Conservation (phyloP, 768 basidiomycete species). For the Imleria badia region DNA sequence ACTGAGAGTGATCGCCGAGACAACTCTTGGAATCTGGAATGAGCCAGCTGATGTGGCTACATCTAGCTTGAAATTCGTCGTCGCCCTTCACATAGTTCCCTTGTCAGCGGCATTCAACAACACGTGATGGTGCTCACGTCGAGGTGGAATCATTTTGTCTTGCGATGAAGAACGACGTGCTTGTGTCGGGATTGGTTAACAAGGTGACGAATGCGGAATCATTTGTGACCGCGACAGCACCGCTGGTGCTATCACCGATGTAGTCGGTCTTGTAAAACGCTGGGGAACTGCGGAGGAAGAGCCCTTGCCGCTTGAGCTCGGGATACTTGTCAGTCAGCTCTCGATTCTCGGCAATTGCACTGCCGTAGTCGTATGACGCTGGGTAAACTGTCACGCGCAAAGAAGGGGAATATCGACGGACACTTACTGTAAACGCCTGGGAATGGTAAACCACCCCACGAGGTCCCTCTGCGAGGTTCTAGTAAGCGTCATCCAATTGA, state of each 20-base stretch:
- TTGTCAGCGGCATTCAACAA: neutral
- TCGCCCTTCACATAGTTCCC: slow-evolving; percentile 9
- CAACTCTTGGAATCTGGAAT: slow-evolving; percentile 57
- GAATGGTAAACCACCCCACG: slow-evolving; percentile 81
- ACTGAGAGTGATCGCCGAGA: slow-evolving; percentile 52
- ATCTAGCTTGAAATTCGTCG: slow-evolving; percentile 57
- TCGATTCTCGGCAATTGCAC: slow-evolving; percentile 66
- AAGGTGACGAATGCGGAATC: slow-evolving; percentile 57
- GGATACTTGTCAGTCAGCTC: slow-evolving; percentile 65
- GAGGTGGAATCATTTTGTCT: slow-evolving; percentile 69
- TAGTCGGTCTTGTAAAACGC: slow-evolving; percentile 81
- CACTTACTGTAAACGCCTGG: slow-evolving; percentile 64
- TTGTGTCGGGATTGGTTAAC: slow-evolving; percentile 66
- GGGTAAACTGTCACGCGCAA: neutral
- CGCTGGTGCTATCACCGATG: slow-evolving; percentile 60
- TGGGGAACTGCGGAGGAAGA: slow-evolving; percentile 77
- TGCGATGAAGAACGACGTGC: slow-evolving; percentile 65
- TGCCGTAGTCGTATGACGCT: slow-evolving; percentile 81
- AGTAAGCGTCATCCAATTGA: neutral
- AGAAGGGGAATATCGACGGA: neutral
- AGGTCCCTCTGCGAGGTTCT: slow-evolving; percentile 60
- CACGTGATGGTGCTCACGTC: slow-evolving; percentile 42
- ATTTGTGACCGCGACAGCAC: slow-evolving; percentile 42
- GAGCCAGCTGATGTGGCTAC: slow-evolving; percentile 52
- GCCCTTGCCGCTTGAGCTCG: slow-evolving; percentile 74